Evolutionary conservation across 1,284 basidiomycete species (phyloP), one percentile per base, ranked within the genome.

Genomic region (Austroboletus niveus): DNA sequence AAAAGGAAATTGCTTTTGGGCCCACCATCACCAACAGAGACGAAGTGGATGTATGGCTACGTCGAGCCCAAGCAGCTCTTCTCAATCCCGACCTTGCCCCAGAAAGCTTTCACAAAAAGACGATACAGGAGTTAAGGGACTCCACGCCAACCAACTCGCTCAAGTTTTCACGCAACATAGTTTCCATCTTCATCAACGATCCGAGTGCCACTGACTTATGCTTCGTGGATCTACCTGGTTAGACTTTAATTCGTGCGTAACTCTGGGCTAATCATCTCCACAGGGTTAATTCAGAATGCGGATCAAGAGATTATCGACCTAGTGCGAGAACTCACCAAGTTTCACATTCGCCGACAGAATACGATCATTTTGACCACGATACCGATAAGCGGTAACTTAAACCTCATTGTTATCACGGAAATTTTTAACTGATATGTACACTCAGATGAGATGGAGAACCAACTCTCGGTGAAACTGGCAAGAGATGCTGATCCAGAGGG

Each of bases 391-490:
- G 82, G 84, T 84, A 50, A 53, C 66, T 41, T 59, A 34, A 9
- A 3, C 3, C 6, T 9, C 32, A 29, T 54, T 10, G 36, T 17
- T 17, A 39, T 44, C 20, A 6, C 32, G 24, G 32, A 0, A 42
- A 8, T 39, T 40, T 41, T 43, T 51, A 20, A 31, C 35, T 22
- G 15, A 12, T 12, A 14, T 36, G 5, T 44, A 38, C 41, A 4
- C 8, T 49, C 20, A 87, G 85, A 85, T 43, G 85, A 87, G 42
- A 78, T 85, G 20, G 76, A 86, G 50, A 87, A 84, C 57, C 83
- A 86, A 56, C 72, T 72, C 51, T 81, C 84, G 0, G 71, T 81
- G 1, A 70, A 34, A 3, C 66, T 87, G 0, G 85, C 84, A 0
- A 73, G 66, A 49, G 66, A 73, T 3, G 78, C 70, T 2, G 84